phyloP scores from a whole-genome alignment of 345 rosid species.

The Toxicodendron radicans region DNA sequence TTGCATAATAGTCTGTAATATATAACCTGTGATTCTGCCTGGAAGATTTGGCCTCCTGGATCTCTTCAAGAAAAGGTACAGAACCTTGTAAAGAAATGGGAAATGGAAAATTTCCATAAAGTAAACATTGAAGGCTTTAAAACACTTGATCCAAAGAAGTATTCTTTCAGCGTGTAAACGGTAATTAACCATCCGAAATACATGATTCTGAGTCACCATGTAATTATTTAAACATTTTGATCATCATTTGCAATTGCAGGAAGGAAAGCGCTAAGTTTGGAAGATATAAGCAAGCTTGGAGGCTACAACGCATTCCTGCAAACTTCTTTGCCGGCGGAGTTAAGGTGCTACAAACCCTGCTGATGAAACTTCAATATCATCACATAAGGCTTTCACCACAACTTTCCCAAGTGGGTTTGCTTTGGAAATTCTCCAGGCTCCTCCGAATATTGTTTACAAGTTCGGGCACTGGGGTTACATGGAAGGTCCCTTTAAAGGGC shows the following conservation, averaged over 20 bases:
- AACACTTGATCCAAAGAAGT: constrained; percentile 4
- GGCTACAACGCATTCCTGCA: constrained; percentile 33
- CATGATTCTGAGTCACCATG: neutral
- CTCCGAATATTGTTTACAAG: constrained; percentile 54
- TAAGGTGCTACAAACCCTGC: constrained; percentile 34
- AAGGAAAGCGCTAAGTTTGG: constrained; percentile 1
- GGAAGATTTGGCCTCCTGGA: constrained; percentile 5
- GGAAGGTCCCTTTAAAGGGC: constrained; percentile 72
- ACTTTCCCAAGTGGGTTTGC: constrained; percentile 64
- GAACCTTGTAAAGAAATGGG: constrained; percentile 18
- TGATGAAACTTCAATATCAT: constrained; percentile 31
- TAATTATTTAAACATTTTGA: neutral
- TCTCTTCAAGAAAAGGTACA: constrained; percentile 15
- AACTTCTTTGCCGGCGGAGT: constrained; percentile 44
- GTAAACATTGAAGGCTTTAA: constrained; percentile 2
- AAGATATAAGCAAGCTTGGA: constrained; percentile 3
- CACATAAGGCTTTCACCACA: constrained; percentile 42
- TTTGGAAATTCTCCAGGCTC: constrained; percentile 54
- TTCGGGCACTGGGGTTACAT: constrained; percentile 71
- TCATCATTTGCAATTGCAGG: neutral
- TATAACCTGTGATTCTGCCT: neutral
- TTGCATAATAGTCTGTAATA: too few relatives aligned
- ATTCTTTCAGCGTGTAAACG: constrained; percentile 7
- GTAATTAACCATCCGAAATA: neutral
- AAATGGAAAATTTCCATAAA: constrained; percentile 19